phyloP scores from a whole-genome alignment of 2,329 filamentous ascomycete species.

The Fusarium sarcochroum region DNA sequence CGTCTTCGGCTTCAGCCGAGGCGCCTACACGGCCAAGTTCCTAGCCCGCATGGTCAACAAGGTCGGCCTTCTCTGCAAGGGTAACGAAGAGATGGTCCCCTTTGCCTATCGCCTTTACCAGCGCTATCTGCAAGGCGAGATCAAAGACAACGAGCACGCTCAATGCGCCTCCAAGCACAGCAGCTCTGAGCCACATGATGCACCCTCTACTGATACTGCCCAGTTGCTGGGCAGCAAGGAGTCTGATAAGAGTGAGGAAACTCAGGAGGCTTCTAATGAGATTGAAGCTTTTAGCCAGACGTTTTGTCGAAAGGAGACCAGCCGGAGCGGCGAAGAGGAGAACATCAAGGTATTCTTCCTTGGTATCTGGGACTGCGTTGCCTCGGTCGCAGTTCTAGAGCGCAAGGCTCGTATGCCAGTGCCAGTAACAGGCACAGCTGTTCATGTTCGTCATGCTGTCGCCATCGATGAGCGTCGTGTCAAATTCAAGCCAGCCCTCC shows the following conservation, averaged over 20 bases:
- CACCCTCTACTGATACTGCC: not conserved
- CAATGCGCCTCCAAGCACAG: constrained; percentile 22
- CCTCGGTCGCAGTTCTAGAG: constrained; percentile 62
- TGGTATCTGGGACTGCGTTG: constrained; percentile 69
- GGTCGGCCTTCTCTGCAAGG: constrained; percentile 64
- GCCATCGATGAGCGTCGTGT: constrained; percentile 67
- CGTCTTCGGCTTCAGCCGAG: constrained; percentile 68
- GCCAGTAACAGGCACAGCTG: constrained; percentile 57
- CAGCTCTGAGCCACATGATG: not conserved
- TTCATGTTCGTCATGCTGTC: constrained; percentile 66
- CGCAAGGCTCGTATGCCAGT: constrained; percentile 56
- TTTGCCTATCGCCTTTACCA: constrained; percentile 64
- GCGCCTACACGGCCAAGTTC: constrained; percentile 67
- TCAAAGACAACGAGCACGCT: constrained; percentile 51
- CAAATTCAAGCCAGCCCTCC: constrained; percentile 67
- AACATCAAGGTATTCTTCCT: constrained; percentile 67
- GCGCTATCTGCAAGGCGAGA: constrained; percentile 57
- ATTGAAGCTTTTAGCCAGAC: constrained; percentile 63
- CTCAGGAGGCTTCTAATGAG: constrained; percentile 51
- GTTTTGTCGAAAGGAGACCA: constrained; percentile 59
- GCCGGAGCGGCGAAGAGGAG: constrained; percentile 31
- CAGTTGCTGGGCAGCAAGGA: constrained; percentile 39
- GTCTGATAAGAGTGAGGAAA: constrained; percentile 44
- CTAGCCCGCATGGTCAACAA: constrained; percentile 65
- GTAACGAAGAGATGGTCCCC: constrained; percentile 67